A percentile compares a stretch with the other conserved stretches of the same genome.
Evolutionary conservation across 176 grass and related monocot species (phyloP).

Genomic region (Avena atlantica): DNA sequence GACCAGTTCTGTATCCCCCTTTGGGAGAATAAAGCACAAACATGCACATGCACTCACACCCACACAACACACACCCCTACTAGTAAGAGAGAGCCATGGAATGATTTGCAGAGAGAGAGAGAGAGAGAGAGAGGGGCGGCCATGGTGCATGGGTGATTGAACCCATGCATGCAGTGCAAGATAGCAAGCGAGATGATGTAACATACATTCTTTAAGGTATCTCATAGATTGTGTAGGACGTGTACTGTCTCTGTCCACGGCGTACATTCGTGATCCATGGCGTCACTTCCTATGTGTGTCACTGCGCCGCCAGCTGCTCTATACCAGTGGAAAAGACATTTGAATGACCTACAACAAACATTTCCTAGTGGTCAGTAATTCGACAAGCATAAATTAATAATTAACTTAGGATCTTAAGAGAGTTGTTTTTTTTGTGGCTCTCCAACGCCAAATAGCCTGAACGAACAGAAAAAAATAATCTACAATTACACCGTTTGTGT

Average conservation of each 20-base stretch:
- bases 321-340: neutral
- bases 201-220: conserved; percentile 49
- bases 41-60: conserved; percentile 61
- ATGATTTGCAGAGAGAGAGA: conserved; percentile 21
- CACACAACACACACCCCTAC: neutral
- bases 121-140: neutral
- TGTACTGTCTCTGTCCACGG: conserved; percentile 9
- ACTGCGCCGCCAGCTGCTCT: neutral
- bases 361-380: neutral
- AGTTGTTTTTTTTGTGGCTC: no score
- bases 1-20: conserved; percentile 51
- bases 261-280: conserved; percentile 20
- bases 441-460: no score
- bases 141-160: conserved; percentile 19
- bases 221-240: conserved; percentile 35
- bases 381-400: neutral
- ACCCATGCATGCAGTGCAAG: conserved; percentile 28
- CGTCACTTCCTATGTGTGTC: neutral
- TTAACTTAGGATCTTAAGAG: neutral
- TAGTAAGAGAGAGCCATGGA: neutral
- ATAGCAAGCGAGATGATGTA: conserved; percentile 24
- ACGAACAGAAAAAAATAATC: no score
- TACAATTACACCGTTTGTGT: no score
- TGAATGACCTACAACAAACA: neutral
- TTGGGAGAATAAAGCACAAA: conserved; percentile 64